Percentiles rank a stretch among this genome's conserved stretches.
phyloP scores from a whole-genome alignment of 805 yeast genomes.

The Jamesozyma jinghongensis region DNA sequence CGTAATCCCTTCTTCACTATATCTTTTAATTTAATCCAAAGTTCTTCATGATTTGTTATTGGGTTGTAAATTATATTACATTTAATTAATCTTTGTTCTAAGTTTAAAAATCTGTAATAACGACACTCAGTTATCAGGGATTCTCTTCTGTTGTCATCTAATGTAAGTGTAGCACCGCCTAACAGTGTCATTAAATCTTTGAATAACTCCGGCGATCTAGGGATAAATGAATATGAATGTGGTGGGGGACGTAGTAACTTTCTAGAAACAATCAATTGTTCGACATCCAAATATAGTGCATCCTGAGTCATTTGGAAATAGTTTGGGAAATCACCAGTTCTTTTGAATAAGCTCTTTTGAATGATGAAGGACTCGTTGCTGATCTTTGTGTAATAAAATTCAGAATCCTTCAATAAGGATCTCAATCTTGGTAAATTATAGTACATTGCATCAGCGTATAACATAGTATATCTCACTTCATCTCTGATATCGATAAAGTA shows the following conservation, averaged over 20 bases:
- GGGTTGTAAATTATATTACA: constrained; percentile 46
- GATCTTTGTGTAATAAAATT: constrained; percentile 43
- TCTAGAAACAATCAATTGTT: constrained; percentile 30
- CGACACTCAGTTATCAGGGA: constrained; percentile 59
- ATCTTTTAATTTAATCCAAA: constrained; percentile 43
- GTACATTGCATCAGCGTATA: constrained; percentile 64
- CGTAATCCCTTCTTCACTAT: constrained; percentile 34
- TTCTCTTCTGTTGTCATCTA: constrained; percentile 49
- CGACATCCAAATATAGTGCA: constrained; percentile 43
- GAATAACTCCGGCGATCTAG: constrained; percentile 47
- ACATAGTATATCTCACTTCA: constrained; percentile 51
- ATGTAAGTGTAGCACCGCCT: constrained; percentile 43
- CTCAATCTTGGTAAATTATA: constrained; percentile 55
- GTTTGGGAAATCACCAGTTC: constrained; percentile 68
- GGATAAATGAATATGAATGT: constrained; percentile 40
- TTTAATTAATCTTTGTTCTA: constrained; percentile 62
- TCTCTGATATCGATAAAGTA: constrained; percentile 53
- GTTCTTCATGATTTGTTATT: constrained; percentile 43
- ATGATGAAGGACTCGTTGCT: constrained; percentile 55
- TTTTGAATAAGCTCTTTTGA: constrained; percentile 43
- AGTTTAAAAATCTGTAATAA: constrained; percentile 64
- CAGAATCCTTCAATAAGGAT: constrained; percentile 41
- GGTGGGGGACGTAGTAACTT: constrained; percentile 72
- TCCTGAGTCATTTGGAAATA: constrained; percentile 59
- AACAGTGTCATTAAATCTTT: constrained; percentile 45